Base-by-base conservation (phyloP, 2,329 filamentous ascomycete species). In the Microdochium nivale region DNA sequence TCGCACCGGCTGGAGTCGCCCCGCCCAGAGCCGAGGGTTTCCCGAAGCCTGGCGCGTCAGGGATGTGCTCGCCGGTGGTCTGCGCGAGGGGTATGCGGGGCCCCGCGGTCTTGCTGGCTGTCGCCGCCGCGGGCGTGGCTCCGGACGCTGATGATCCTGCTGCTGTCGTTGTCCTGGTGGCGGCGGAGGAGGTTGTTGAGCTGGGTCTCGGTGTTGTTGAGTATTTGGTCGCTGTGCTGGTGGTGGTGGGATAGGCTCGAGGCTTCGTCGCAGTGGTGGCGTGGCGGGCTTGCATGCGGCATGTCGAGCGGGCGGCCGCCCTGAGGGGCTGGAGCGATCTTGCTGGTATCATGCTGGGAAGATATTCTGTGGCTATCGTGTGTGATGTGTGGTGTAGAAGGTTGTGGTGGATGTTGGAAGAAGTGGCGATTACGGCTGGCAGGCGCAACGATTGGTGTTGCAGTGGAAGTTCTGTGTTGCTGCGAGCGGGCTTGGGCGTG, bases 51-150 rank as follows among this genome's bases (percentile, higher is more conserved):
- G 48, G n/a, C 48, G 14, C 47, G 47, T 54, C 37, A 24, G 13
- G 43, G 25, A 47, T 14, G 49, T 32, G 14, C 14, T 25, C 13
- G 10, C 47, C 44, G 1, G 49, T 35, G n/a, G 51, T 14, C 2
- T 65, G 60, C 2, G 63, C 62, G 4, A 67, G 58, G 1, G 64
- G 63, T 9, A 49, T 49, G 16, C 60, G 62, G 11, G 59, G 59
- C 0, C 55, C 25, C 25, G 49, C n/a, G 4, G 37, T n/a, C 30
- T 37, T n/a, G 43, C 25, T 21, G 35, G 43, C 21, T 21, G 19
- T 46, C 24, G 43, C 3, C 3, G 58, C 16, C 7, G 56, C 9
- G 2, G 55, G 8, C 1, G 53, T 19, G 9, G 55, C 11, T 48
- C 55, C 14, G 51, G 49, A 27, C 48, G 54, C 25, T 25, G 48